These are phyloP conservation scores for Alternaria postmessia DNA, from an alignment of 2,329 filamentous ascomycete genomes.

Conservation along the genomic window DNA sequence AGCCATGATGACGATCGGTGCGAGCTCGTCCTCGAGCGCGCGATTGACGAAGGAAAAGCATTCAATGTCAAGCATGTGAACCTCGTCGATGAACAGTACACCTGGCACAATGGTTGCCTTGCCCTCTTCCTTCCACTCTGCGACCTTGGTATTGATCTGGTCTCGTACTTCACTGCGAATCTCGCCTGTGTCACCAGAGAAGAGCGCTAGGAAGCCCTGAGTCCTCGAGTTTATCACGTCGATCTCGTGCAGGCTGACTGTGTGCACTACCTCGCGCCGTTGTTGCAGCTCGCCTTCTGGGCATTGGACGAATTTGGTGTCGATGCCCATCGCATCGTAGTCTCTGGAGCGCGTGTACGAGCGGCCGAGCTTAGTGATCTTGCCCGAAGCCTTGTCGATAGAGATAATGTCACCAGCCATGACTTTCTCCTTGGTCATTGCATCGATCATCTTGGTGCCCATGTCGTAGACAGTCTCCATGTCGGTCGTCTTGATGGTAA, in stretches of 20 bases:
- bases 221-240: constrained; percentile 99
- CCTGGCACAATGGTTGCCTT: constrained; percentile 98
- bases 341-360: constrained; percentile 95
- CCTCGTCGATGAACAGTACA: constrained; percentile 97
- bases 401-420: constrained; percentile 99
- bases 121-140: constrained; percentile 98
- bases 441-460: constrained; percentile 99
- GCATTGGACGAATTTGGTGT: constrained; percentile 97
- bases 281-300: constrained; percentile 97
- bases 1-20: constrained; percentile 98
- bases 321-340: constrained; percentile 98
- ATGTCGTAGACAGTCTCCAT: constrained; percentile 99
- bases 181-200: constrained; percentile 97
- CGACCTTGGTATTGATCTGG: constrained; percentile 99
- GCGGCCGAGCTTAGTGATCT: constrained; percentile 95
- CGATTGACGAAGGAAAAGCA: constrained; percentile 99
- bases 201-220: constrained; percentile 96
- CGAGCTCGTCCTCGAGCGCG: constrained; percentile 90
- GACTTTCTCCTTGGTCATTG: constrained; percentile 98
- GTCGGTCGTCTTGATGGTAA: constrained; percentile 99
- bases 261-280: constrained; percentile 96
- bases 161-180: constrained; percentile 96
- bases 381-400: constrained; percentile 97
- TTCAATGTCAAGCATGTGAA: constrained; percentile 99
- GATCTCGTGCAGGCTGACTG: constrained; percentile 95